Base-by-base conservation (phyloP, 257 asterid genomes). In the Rubia yunnanensis region DNA sequence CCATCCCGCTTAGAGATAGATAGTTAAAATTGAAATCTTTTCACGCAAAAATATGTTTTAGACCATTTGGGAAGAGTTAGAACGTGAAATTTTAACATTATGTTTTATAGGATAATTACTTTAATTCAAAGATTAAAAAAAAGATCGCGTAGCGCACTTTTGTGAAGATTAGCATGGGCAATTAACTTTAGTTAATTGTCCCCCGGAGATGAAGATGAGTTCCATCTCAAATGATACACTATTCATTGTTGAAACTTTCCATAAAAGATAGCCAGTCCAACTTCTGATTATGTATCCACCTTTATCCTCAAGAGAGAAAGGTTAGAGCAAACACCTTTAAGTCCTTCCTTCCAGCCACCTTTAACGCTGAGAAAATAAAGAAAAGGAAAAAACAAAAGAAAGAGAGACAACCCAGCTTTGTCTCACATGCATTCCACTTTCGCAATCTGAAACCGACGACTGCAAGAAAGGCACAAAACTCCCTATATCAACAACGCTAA, bases 341-440 rank as follows among this genome's bases (percentile, higher is more conserved):
- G 61, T 65, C 64, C 38, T 36, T 59, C 70, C 52, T 44, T 44
- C 52, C 17, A 44, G 52, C 52, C 4, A 44, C 52, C 52, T 66
- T 66, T 66, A 66, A 66, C 62, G 22, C 55, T 28, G 56, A n/a
- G 27, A 17, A 64, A 30, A 63, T 62, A 67, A 63, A 59, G 15
- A 17, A 17, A 18, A 59, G 17, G 27, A 4, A 20, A 13, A 20
- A 13, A 65, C 24, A 28, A 50, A 31, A 79, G 79, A 74, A 50
- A 74, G 72, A 77, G 87, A 83, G 96, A 88, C 96, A 88, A 79
- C 72, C 74, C 84, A 79, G 77, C 98, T 86, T 91, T 88, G 91
- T 78, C 84, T 91, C 98, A 91, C 95, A 86, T 88, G 92, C 86
- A 75, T 67, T 74, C 83, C 89, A 86, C 95, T 86, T 91, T 86